phyloP scores from a whole-genome alignment of 768 basidiomycete species.

The Cytidiella melzeri region DNA sequence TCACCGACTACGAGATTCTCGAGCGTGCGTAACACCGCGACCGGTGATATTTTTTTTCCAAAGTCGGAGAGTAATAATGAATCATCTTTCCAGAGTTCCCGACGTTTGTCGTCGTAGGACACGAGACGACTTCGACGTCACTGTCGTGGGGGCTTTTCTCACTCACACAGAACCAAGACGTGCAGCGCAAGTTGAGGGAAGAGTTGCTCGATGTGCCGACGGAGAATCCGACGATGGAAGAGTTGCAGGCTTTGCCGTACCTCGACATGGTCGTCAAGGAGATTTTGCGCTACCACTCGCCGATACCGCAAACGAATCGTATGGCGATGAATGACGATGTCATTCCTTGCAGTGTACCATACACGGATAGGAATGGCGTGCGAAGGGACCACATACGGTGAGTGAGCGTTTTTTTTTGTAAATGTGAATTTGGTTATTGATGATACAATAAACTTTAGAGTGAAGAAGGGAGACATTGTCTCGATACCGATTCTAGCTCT shows the following conservation, averaged over 20 bases:
- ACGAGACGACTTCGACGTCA: constrained; percentile 35
- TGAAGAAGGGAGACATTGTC: constrained; percentile 27
- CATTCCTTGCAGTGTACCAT: constrained; percentile 41
- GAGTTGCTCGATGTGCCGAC: constrained; percentile 39
- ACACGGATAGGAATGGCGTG: constrained; percentile 16
- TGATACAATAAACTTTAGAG: constrained; percentile 1
- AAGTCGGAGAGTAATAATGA: too few species aligned
- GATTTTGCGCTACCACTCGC: constrained; percentile 49
- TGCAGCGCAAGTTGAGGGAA: constrained; percentile 33
- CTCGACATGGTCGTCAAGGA: constrained; percentile 65
- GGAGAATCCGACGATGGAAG: constrained; percentile 63
- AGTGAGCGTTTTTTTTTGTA: constrained; percentile 16
- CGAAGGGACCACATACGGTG: constrained; percentile 17
- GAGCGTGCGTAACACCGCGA: constrained; percentile 45
- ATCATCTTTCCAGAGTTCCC: constrained; percentile 24
- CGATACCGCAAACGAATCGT: constrained; percentile 44
- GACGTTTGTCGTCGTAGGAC: constrained; percentile 18
- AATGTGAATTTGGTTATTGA: constrained; percentile 32
- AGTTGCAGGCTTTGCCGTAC: constrained; percentile 58
- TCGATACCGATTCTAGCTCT: constrained; percentile 46
- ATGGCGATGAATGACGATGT: constrained; percentile 38
- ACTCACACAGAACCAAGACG: constrained; percentile 30
- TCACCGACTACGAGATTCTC: constrained; percentile 60
- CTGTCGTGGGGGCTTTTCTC: constrained; percentile 32
- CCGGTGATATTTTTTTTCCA: too few species aligned